Conservation (phyloP, 441 rosid genomes). For the Eutrema salsugineum region DNA sequence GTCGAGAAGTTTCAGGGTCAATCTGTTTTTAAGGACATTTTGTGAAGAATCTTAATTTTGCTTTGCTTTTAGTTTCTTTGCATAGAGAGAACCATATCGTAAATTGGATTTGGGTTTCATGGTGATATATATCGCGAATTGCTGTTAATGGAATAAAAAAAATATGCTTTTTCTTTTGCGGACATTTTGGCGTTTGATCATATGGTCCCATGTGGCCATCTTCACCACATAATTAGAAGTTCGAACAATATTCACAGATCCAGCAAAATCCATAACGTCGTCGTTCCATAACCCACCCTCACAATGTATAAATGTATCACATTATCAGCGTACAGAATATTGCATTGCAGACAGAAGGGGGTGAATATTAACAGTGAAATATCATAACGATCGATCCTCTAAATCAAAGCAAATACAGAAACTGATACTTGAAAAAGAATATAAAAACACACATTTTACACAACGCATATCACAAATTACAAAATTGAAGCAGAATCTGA, state of each 20-base stretch:
- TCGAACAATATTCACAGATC: background rate
- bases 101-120: background rate
- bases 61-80: background rate
- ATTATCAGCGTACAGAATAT: background rate
- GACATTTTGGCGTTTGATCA: background rate
- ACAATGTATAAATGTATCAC: background rate
- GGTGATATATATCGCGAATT: background rate
- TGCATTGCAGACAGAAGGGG: background rate
- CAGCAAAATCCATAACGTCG: background rate
- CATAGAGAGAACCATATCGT: background rate
- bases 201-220: background rate
- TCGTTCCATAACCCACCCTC: background rate
- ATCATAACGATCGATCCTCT: background rate
- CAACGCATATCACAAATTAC: background rate
- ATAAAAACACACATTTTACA: slow-evolving; percentile 15
- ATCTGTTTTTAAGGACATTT: slow-evolving; percentile 12
- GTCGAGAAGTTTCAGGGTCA: slow-evolving; percentile 24
- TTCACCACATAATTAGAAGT: background rate
- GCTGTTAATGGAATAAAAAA: background rate
- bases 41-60: background rate
- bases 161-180: background rate
- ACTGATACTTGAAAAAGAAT: background rate
- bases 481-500: background rate
- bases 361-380: background rate
- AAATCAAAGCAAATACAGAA: background rate